Base-by-base conservation (phyloP, 257 asterid species). In the Nicotiana noctiflora region DNA sequence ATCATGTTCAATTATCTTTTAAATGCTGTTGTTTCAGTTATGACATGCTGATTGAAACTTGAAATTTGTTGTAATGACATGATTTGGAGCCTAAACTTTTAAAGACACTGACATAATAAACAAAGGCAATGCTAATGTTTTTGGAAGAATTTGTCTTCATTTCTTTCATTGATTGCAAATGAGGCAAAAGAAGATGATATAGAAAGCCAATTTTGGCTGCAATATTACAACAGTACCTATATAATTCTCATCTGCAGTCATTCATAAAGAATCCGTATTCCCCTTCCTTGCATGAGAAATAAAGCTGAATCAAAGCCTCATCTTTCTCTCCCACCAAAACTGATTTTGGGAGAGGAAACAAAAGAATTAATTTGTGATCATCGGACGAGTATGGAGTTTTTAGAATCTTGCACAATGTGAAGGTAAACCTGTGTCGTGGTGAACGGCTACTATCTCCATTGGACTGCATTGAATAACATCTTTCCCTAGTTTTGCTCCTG, bases 401-500 rank as follows among this genome's bases (percentile, higher is more conserved):
- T 84, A 94, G 86, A 90, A 85, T 74, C 78, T 87, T n/a, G 97
- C 94, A 86, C 99, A 95, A 85, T 87, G 93, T 27, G 97, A 91
- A 64, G 97, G 97, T 37, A 94, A 51, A 31, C 98, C 98, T 0
- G 99, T 95, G 23, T 87, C 87, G 31, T 80, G 89, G 74, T 91
- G 77, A 56, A 91, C 97, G 37, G 61, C 75, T 40, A 91, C 98
- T 0, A 82, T 31, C 83, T 95, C 92, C 0, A 78, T 81, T 9
- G 90, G 67, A n/a, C 31, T 85, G 90, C 99, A 95, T 15, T 83
- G 85, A 5, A 95, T 89, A 19, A 95, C 99, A 83, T 95, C 98
- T 76, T 92, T 90, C 29, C 91, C 88, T 51, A 95, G 34, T 81
- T 91, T 95, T 0, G 98, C 99, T 31, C 99, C 99, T 0, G 97